phyloP scores from a whole-genome alignment of 192 early-diverging fungal genomes.

The Coemansia sp. region DNA sequence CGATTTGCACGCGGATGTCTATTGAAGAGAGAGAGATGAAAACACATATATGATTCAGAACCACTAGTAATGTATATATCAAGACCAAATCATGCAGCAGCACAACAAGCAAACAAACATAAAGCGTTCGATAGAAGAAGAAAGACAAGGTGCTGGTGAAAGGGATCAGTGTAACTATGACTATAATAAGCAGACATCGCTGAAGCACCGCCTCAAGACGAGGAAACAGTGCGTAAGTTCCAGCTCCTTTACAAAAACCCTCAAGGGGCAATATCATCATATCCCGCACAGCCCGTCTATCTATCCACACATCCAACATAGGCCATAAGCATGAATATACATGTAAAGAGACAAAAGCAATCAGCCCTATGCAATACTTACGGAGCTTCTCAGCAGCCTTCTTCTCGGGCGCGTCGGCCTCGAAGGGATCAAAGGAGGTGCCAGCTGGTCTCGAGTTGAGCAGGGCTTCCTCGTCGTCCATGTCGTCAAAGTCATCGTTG shows the following conservation, averaged over 20 bases:
- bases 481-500: slow-evolving; percentile 14
- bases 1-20: slow-evolving; percentile 98
- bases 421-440: slow-evolving; percentile 27
- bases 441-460: slow-evolving; percentile 8
- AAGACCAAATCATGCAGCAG: too few species aligned
- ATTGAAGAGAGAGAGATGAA: background rate
- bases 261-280: slow-evolving; percentile 19
- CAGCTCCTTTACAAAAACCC: slow-evolving; percentile 4
- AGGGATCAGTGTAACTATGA: slow-evolving; percentile 65
- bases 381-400: slow-evolving; percentile 49
- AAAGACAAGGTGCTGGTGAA: too few species aligned
- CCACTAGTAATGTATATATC: too few species aligned
- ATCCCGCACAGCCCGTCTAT: background rate
- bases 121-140: too few species aligned
- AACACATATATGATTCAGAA: too few species aligned
- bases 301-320: too few species aligned
- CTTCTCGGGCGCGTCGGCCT: slow-evolving; percentile 56
- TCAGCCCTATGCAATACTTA: slow-evolving; percentile 29
- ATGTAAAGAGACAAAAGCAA: background rate
- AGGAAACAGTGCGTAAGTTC: slow-evolving; percentile 13
- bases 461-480: slow-evolving; percentile 54
- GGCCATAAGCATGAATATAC: too few species aligned
- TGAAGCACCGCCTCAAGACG: slow-evolving; percentile 41
- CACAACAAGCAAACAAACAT: background rate
- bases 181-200: slow-evolving; percentile 46